phyloP scores from a whole-genome alignment of 345 rosid species.

The Ricinus communis region DNA sequence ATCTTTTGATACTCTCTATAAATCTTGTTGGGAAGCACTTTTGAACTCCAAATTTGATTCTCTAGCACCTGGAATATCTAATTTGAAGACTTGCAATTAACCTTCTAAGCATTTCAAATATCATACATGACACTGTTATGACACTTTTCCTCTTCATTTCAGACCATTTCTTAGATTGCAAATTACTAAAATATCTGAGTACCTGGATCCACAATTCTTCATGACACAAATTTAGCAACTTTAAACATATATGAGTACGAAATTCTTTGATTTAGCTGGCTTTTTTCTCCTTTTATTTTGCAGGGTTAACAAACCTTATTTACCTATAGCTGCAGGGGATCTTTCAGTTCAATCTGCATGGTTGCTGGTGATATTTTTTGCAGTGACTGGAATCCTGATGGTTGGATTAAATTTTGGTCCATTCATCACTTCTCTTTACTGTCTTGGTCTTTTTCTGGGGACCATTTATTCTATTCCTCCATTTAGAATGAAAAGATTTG shows the following conservation, averaged over 20 bases:
- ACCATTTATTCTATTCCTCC: conserved; percentile 99
- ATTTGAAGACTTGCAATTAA: neutral
- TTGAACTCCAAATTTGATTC: conserved; percentile 8
- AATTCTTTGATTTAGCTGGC: conserved; percentile 1
- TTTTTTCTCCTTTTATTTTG: conserved; percentile 30
- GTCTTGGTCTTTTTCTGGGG: conserved; percentile 83
- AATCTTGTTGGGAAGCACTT: conserved; percentile 4
- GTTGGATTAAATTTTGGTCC: conserved; percentile 80
- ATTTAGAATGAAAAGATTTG: conserved; percentile 85
- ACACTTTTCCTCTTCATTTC: neutral
- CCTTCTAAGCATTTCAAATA: neutral
- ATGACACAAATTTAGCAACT: neutral
- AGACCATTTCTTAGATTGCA: neutral
- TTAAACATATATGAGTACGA: neutral
- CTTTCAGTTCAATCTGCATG: conserved; percentile 90
- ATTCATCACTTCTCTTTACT: conserved; percentile 78
- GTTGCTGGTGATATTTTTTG: conserved; percentile 79
- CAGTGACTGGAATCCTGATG: conserved; percentile 64
- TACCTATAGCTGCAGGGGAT: conserved; percentile 98
- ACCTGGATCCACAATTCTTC: neutral
- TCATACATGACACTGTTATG: neutral
- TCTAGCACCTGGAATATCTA: neutral
- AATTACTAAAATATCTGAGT: neutral
- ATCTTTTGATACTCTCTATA: neutral
- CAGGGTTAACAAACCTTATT: conserved; percentile 98